Percentiles rank a stretch among this genome's conserved stretches.
Evolutionary conservation across 345 rosid genomes (phyloP).

Genomic region (Salix koriyanagi): DNA sequence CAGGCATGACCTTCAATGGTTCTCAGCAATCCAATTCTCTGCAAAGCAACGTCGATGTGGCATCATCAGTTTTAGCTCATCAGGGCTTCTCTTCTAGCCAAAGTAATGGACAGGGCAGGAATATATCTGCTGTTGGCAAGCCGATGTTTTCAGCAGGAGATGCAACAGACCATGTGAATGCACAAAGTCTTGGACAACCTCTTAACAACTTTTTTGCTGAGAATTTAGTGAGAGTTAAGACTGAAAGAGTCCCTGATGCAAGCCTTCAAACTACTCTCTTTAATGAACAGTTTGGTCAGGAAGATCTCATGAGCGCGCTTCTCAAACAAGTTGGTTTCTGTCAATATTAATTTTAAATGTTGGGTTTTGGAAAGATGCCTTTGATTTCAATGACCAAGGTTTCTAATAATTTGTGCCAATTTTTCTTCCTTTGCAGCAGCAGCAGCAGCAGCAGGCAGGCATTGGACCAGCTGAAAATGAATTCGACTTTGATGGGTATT

Average conservation of each 20-base stretch:
- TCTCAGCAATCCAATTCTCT: constrained; percentile 47
- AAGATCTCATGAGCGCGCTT: constrained; percentile 84
- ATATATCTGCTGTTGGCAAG: constrained; percentile 29
- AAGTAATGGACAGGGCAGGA: constrained; percentile 43
- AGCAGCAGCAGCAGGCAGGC: constrained; percentile 56
- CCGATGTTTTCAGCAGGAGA: constrained; percentile 31
- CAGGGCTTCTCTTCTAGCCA: constrained; percentile 54
- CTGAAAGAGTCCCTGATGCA: constrained; percentile 56
- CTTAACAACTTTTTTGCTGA: constrained; percentile 27
- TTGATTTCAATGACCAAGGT: background rate
- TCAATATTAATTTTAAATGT: background rate
- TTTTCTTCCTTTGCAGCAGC: constrained; percentile 11
- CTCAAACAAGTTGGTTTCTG: constrained; percentile 62
- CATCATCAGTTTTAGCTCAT: constrained; percentile 36
- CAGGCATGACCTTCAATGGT: constrained; percentile 47
- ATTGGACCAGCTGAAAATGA: constrained; percentile 53
- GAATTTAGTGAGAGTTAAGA: constrained; percentile 54
- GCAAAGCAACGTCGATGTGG: constrained; percentile 33
- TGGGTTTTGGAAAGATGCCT: background rate
- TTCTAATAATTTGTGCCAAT: background rate
- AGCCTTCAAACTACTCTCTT: constrained; percentile 36
- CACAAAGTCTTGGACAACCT: constrained; percentile 33
- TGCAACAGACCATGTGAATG: constrained; percentile 24
- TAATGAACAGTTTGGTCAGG: constrained; percentile 61
- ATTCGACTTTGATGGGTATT: constrained; percentile 74